Conservation (phyloP, 2,329 filamentous ascomycete species). For the Cytospora leucostoma region DNA sequence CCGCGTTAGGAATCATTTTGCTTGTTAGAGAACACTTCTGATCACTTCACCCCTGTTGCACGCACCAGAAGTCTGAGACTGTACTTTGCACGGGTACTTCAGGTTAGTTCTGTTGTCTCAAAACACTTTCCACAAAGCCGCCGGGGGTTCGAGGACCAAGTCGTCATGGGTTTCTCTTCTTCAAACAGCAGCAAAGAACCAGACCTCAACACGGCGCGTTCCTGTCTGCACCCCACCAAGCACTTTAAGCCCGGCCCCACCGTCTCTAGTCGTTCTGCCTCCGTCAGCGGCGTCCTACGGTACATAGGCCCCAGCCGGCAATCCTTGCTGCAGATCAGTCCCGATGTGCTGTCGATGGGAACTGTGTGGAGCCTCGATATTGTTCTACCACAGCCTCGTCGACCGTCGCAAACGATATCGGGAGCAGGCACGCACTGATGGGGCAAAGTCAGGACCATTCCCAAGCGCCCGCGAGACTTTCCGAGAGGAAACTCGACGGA, state of each 20-base stretch:
- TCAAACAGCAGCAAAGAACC: neutral
- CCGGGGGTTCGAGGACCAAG: neutral
- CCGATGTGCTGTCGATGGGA: constrained; percentile 28
- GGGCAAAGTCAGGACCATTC: constrained; percentile 22
- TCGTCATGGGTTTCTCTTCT: neutral
- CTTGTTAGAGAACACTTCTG: neutral
- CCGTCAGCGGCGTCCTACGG: neutral
- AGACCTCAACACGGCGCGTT: constrained; percentile 11
- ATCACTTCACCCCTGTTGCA: neutral
- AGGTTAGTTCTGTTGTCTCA: neutral
- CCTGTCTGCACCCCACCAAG: constrained; percentile 5
- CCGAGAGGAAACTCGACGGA: neutral
- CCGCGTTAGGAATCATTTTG: neutral
- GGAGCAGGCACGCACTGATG: constrained; percentile 17
- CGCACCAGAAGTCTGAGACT: constrained; percentile 1
- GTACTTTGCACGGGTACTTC: neutral
- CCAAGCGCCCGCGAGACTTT: neutral
- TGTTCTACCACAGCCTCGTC: constrained; percentile 23
- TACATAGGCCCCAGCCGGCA: neutral
- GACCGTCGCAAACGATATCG: constrained; percentile 16
- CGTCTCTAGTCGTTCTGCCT: constrained; percentile 3
- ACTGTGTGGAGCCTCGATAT: constrained; percentile 25
- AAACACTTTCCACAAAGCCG: neutral
- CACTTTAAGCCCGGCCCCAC: constrained; percentile 13
- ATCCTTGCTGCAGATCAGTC: constrained; percentile 11